A percentile compares a stretch with the other conserved stretches of the same genome.
These are phyloP conservation scores for Sclerotiophoma versabilis DNA, from an alignment of 2,329 filamentous ascomycete species.

Conservation along the genomic window DNA sequence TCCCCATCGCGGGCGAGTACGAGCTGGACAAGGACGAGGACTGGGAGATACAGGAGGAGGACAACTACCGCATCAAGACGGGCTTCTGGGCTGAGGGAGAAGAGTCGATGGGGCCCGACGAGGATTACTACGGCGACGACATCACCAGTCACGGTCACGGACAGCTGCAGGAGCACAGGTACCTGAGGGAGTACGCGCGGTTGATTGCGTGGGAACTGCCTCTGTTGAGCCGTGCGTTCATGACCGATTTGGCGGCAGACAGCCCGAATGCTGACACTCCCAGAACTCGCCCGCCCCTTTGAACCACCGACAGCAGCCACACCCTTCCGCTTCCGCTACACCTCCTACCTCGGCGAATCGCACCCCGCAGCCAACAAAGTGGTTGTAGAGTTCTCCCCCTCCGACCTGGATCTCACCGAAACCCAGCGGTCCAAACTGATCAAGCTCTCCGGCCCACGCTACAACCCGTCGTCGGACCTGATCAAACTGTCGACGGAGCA, in stretches of 20 bases:
- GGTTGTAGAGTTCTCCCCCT: constrained; percentile 84
- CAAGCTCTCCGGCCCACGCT: constrained; percentile 85
- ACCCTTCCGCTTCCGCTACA: constrained; percentile 91
- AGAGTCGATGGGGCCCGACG: constrained; percentile 62
- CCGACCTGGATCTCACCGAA: constrained; percentile 73
- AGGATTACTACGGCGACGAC: constrained; percentile 79
- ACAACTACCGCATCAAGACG: constrained; percentile 16
- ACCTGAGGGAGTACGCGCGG: constrained; percentile 86
- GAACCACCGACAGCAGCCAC: constrained; percentile 36
- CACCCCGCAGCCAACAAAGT: constrained; percentile 95
- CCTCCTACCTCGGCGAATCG: constrained; percentile 90
- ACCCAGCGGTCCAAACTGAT: constrained; percentile 79
- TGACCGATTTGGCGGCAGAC: no score
- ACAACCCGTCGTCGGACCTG: constrained; percentile 82
- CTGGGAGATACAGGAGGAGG: constrained; percentile 30
- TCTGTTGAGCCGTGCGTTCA: constrained; percentile 76
- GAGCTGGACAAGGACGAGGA: constrained; percentile 36
- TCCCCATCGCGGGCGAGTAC: constrained; percentile 21
- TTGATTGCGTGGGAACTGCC: constrained; percentile 97
- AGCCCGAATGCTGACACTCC: not conserved
- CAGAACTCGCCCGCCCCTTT: constrained; percentile 86
- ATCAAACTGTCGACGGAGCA: constrained; percentile 92
- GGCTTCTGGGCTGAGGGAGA: constrained; percentile 51
- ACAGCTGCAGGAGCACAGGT: constrained; percentile 86
- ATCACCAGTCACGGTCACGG: constrained; percentile 83